A percentile compares a stretch with the other conserved stretches of the same genome.
These are phyloP conservation scores for Plasmodium coatneyi DNA, from an alignment of 169 alveolate genomes.

Conservation along the genomic window DNA sequence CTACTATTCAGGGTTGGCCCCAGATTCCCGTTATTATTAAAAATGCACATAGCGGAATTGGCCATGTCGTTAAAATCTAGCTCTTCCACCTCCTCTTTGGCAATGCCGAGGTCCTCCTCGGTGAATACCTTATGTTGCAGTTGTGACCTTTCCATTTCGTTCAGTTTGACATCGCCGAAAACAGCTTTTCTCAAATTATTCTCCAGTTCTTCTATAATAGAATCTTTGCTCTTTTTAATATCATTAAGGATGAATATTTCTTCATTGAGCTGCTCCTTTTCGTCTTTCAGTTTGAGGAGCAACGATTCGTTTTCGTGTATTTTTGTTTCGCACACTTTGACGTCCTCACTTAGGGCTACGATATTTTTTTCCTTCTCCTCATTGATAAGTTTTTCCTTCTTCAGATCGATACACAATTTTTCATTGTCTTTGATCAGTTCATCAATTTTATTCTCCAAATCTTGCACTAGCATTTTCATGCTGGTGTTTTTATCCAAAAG, in stretches of 20 bases:
- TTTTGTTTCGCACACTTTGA: conserved; percentile 28
- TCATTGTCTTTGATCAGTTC: conserved; percentile 74
- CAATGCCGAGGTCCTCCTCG: conserved; percentile 60
- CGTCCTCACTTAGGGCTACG: conserved; percentile 28
- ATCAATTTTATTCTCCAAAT: conserved; percentile 70
- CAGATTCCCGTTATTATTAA: conserved; percentile 16
- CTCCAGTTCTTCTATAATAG: conserved; percentile 64
- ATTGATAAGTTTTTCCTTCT: conserved; percentile 48
- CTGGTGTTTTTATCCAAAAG: conserved; percentile 74
- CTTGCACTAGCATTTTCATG: conserved; percentile 72
- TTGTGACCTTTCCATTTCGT: conserved; percentile 46
- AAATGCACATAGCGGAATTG: conserved; percentile 43
- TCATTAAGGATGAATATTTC: conserved; percentile 52
- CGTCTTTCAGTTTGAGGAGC: conserved; percentile 49
- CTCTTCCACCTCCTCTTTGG: conserved; percentile 3
- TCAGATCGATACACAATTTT: conserved; percentile 60
- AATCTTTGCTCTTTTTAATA: conserved; percentile 51
- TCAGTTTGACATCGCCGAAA: conserved; percentile 61
- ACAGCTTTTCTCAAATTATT: conserved; percentile 74
- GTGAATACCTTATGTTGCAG: conserved; percentile 45
- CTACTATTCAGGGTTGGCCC: neutral
- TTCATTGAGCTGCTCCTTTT: conserved; percentile 59
- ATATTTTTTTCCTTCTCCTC: conserved; percentile 66
- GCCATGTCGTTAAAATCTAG: conserved; percentile 8
- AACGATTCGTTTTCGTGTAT: conserved; percentile 22